A percentile compares a stretch with the other conserved stretches of the same genome.
Conservation (phyloP, 306 rosid species). For the Sophora flavescens region DNA sequence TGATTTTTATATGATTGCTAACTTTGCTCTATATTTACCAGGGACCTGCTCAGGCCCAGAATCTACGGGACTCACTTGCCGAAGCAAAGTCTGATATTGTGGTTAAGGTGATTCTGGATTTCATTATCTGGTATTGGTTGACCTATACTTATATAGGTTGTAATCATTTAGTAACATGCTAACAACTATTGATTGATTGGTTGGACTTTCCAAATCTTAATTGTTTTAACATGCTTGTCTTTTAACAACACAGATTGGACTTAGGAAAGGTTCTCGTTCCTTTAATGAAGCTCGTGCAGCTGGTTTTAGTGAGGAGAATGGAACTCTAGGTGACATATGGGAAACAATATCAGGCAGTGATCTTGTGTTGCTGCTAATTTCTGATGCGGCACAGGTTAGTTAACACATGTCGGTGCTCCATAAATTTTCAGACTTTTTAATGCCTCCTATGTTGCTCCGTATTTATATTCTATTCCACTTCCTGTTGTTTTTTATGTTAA, state of each 20-base stretch:
- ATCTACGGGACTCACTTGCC: slow-evolving; percentile 85
- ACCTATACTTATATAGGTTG: not conserved
- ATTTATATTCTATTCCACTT: slow-evolving; percentile 3
- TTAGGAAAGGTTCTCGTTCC: slow-evolving; percentile 94
- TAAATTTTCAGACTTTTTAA: not conserved
- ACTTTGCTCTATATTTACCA: slow-evolving; percentile 41
- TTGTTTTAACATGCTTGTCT: slow-evolving; percentile 9
- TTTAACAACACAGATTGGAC: slow-evolving; percentile 73
- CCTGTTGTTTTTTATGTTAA: not conserved
- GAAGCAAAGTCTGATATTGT: slow-evolving; percentile 89
- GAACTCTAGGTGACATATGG: slow-evolving; percentile 93
- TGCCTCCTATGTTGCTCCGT: not conserved
- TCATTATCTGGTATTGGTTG: not conserved
- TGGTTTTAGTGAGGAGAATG: slow-evolving; percentile 92
- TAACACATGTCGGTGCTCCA: slow-evolving; percentile 3
- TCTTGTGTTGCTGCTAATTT: slow-evolving; percentile 90
- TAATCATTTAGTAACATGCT: not conserved
- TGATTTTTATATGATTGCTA: slow-evolving; percentile 23
- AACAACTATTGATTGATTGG: not conserved
- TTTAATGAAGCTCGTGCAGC: slow-evolving; percentile 88
- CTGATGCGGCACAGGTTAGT: slow-evolving; percentile 97
- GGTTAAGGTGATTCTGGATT: slow-evolving; percentile 74
- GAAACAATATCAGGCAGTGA: slow-evolving; percentile 89
- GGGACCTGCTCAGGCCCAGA: slow-evolving; percentile 99
- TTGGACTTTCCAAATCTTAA: not conserved